A percentile compares a stretch with the other conserved stretches of the same genome.
phyloP scores from a whole-genome alignment of 1,284 basidiomycete genomes.

The Fomes fomentarius region DNA sequence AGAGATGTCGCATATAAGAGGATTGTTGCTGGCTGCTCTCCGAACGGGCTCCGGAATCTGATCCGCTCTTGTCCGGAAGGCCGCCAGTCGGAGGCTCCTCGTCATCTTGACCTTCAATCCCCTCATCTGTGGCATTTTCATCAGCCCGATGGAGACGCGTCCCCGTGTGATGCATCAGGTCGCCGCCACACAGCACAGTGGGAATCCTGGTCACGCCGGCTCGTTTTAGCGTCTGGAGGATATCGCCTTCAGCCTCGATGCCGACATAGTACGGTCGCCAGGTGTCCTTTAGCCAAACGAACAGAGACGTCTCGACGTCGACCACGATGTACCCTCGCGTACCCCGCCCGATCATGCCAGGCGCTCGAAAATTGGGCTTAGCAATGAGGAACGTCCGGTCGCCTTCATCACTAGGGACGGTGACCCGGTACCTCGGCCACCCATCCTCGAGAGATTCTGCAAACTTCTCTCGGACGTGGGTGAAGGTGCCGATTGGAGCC shows the following conservation, averaged over 20 bases:
- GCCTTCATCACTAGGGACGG: too few species aligned
- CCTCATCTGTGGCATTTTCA: neutral
- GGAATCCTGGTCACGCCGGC: neutral
- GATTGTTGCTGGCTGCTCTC: neutral
- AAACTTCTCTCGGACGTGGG: too few species aligned
- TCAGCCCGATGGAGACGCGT: neutral
- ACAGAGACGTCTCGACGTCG: neutral
- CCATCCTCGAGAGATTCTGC: too few species aligned
- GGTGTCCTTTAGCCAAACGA: conserved; percentile 14
- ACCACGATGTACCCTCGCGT: conserved; percentile 10
- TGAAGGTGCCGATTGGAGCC: too few species aligned
- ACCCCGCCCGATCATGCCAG: conserved; percentile 8
- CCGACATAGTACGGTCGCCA: conserved; percentile 10
- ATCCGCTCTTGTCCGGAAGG: neutral
- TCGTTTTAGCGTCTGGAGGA: neutral
- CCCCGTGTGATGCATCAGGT: neutral
- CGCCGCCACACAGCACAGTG: neutral
- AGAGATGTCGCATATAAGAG: neutral
- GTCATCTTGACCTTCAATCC: too few species aligned
- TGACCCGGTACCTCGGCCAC: too few species aligned
- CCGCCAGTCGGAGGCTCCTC: too few species aligned
- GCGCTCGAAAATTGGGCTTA: neutral
- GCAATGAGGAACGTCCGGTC: conserved; percentile 5
- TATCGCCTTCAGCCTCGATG: conserved; percentile 1
- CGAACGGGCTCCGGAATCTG: too few species aligned